Percentiles rank a stretch among this genome's conserved stretches.
These are phyloP conservation scores for Claviceps sorghi DNA, from an alignment of 2,329 filamentous ascomycete species.

Conservation along the genomic window DNA sequence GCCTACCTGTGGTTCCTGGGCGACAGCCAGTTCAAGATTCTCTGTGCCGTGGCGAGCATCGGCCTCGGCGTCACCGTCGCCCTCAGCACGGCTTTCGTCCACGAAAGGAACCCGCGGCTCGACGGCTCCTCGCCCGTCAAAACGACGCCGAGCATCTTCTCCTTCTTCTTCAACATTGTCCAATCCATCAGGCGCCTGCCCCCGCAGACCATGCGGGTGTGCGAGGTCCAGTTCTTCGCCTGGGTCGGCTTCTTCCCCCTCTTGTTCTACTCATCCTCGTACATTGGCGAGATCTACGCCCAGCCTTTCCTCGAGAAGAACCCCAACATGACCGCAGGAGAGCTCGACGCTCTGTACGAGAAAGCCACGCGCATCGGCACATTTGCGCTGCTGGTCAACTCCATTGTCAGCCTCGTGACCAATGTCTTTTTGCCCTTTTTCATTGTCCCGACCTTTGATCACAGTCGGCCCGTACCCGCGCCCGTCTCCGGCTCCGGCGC, in stretches of 20 bases:
- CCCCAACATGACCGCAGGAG: constrained; percentile 58
- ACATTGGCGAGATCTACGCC: constrained; percentile 83
- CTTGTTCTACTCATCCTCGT: constrained; percentile 88
- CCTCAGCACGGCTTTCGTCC: constrained; percentile 54
- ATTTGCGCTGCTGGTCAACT: constrained; percentile 77
- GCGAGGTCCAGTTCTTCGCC: constrained; percentile 67
- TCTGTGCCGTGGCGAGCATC: constrained; percentile 72
- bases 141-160: constrained; percentile 49
- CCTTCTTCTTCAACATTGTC: constrained; percentile 69
- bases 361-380: constrained; percentile 75
- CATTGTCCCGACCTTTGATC: constrained; percentile 65
- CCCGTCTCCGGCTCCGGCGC: not conserved
- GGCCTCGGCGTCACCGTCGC: constrained; percentile 54
- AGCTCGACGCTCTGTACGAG: constrained; percentile 72
- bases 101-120: constrained; percentile 65
- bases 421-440: constrained; percentile 79
- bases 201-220: constrained; percentile 69
- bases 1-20: constrained; percentile 65
- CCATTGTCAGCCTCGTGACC: constrained; percentile 65
- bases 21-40: constrained; percentile 79
- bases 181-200: constrained; percentile 65
- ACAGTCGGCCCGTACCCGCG: constrained; percentile 15
- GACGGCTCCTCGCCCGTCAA: constrained; percentile 49
- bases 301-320: constrained; percentile 66
- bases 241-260: constrained; percentile 97